Conservation (phyloP, 2,329 filamentous ascomycete species). For the Zymoseptoria pseudotritici region DNA sequence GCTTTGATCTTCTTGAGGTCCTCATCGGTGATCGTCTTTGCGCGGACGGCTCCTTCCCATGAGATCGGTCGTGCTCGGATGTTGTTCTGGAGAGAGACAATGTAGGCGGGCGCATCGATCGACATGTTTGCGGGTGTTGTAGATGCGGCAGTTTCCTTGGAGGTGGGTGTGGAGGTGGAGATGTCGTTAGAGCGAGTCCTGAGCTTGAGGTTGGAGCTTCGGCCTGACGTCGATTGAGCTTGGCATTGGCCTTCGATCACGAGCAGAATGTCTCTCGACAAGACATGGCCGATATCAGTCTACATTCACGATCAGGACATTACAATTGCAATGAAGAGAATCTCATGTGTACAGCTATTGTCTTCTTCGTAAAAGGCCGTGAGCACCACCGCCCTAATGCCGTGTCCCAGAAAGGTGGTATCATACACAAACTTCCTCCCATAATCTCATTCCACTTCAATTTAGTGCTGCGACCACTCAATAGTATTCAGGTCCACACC, state of each 20-base stretch:
- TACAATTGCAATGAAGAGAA: background rate
- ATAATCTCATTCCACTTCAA: background rate
- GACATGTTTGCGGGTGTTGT: slow-evolving; percentile 54
- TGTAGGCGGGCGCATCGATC: slow-evolving; percentile 83
- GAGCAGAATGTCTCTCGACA: background rate
- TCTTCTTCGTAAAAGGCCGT: background rate
- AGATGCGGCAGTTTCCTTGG: background rate
- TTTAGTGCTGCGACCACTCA: slow-evolving; percentile 93
- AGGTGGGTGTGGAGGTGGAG: background rate
- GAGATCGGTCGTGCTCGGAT: slow-evolving; percentile 92
- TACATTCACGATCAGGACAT: background rate
- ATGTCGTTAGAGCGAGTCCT: background rate
- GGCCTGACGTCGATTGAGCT: background rate
- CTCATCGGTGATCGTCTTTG: slow-evolving; percentile 85
- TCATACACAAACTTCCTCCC: background rate
- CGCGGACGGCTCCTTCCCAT: slow-evolving; percentile 93
- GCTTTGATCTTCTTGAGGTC: slow-evolving; percentile 94
- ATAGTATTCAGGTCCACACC: slow-evolving; percentile 93
- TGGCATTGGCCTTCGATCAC: background rate
- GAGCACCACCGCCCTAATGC: background rate
- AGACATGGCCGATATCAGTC: background rate
- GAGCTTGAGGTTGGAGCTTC: background rate
- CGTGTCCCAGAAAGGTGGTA: background rate
- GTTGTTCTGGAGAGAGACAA: slow-evolving; percentile 87
- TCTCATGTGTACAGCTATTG: background rate